These are phyloP conservation scores for Euphorbia corollata DNA, from an alignment of 441 rosid species.

Conservation along the genomic window DNA sequence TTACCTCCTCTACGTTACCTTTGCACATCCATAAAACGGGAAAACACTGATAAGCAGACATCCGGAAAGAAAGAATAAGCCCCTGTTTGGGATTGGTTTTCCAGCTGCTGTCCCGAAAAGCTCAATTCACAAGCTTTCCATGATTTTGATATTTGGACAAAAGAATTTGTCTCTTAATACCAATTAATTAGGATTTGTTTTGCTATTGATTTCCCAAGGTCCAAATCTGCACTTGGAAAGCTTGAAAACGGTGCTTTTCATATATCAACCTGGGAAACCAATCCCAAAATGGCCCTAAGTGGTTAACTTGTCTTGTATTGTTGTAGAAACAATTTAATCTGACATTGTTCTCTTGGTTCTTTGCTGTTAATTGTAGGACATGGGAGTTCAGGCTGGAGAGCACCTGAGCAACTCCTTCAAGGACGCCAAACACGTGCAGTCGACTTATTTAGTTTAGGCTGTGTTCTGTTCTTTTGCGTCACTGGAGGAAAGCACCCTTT, in stretches of 20 bases:
- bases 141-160: too few species aligned
- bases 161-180: too few species aligned
- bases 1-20: not conserved
- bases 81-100: too few species aligned
- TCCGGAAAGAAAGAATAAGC: not conserved
- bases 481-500: conserved; percentile 81
- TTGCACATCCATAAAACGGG: not conserved
- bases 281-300: too few species aligned
- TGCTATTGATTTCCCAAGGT: too few species aligned
- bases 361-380: conserved; percentile 40
- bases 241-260: too few species aligned
- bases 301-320: too few species aligned
- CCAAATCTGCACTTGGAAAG: too few species aligned
- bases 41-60: not conserved
- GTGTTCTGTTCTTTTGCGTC: conserved; percentile 77
- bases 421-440: conserved; percentile 78
- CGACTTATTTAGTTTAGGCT: conserved; percentile 83
- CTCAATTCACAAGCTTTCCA: too few species aligned
- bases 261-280: too few species aligned
- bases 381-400: conserved; percentile 98
- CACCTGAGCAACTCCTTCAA: conserved; percentile 81
- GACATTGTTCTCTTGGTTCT: conserved; percentile 10
- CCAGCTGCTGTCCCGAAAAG: too few species aligned
- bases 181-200: too few species aligned
- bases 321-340: conserved; percentile 1